These are phyloP conservation scores for Thelonectria blattea DNA, from an alignment of 2,329 filamentous ascomycete species.

Conservation along the genomic window DNA sequence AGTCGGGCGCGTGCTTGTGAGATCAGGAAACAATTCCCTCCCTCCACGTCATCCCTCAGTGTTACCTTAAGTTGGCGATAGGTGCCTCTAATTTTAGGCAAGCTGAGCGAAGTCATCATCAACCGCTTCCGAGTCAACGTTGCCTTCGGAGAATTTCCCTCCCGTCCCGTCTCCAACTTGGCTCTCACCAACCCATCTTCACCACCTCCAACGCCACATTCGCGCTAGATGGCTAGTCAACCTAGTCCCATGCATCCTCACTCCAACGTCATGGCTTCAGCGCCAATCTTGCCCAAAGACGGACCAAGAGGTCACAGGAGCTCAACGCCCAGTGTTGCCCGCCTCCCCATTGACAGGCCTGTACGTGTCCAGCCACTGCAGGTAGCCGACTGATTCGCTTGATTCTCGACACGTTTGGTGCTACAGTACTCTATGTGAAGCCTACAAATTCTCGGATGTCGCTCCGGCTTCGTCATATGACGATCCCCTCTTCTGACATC, in stretches of 20 bases:
- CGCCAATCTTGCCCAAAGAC: background rate
- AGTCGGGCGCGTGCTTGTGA: background rate
- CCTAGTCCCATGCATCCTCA: background rate
- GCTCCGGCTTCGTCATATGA: constrained; percentile 32
- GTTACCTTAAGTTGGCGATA: no score
- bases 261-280: background rate
- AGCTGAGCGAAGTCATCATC: background rate
- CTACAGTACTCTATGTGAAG: constrained; percentile 3
- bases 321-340: background rate
- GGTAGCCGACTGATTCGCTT: background rate
- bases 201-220: background rate
- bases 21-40: background rate
- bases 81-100: background rate
- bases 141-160: no score
- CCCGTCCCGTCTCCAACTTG: no score
- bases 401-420: background rate
- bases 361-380: background rate
- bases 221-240: background rate
- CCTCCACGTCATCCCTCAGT: background rate
- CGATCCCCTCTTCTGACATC: constrained; percentile 32
- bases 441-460: constrained; percentile 8
- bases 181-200: background rate
- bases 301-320: background rate
- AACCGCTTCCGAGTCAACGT: no score
- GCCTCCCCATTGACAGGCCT: background rate